Conservation (phyloP, 441 rosid species). For the Croton laevigatus region DNA sequence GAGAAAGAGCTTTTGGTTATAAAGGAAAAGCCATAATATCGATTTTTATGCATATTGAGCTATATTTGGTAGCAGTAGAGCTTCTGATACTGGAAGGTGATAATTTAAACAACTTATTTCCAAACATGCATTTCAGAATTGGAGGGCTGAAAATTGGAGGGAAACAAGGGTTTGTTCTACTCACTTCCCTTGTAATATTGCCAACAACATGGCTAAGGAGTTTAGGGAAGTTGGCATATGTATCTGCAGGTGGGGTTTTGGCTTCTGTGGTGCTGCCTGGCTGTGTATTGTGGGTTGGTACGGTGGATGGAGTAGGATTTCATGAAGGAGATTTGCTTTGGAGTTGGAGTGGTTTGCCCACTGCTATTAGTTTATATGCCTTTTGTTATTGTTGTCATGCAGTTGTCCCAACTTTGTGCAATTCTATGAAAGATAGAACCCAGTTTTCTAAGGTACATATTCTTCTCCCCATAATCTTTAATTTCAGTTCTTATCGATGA, state of each 20-base stretch:
- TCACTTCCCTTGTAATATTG: conserved; percentile 42
- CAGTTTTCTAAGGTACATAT: conserved; percentile 57
- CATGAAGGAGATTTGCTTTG: conserved; percentile 37
- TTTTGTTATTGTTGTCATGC: conserved; percentile 69
- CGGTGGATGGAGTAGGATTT: conserved; percentile 50
- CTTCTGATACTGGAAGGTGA: conserved; percentile 69
- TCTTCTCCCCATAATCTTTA: neutral
- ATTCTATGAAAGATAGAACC: conserved; percentile 66
- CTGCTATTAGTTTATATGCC: conserved; percentile 48
- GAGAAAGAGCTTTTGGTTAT: conserved; percentile 54
- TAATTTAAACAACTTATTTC: conserved; percentile 56
- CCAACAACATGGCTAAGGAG: conserved; percentile 71
- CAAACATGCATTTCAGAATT: conserved; percentile 33
- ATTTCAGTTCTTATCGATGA: no score
- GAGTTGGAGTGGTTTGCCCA: conserved; percentile 54
- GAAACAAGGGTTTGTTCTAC: conserved; percentile 50
- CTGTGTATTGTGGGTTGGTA: conserved; percentile 57
- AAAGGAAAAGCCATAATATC: conserved; percentile 58
- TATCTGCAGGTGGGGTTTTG: neutral
- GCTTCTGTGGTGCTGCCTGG: conserved; percentile 28
- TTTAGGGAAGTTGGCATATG: conserved; percentile 47
- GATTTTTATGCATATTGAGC: conserved; percentile 49
- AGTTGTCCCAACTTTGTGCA: conserved; percentile 61
- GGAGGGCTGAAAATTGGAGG: conserved; percentile 40
- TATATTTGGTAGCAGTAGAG: conserved; percentile 61